A percentile compares a stretch with the other conserved stretches of the same genome.
phyloP scores from a whole-genome alignment of 805 yeast genomes.

The Tetrapisispora taiwanensis region DNA sequence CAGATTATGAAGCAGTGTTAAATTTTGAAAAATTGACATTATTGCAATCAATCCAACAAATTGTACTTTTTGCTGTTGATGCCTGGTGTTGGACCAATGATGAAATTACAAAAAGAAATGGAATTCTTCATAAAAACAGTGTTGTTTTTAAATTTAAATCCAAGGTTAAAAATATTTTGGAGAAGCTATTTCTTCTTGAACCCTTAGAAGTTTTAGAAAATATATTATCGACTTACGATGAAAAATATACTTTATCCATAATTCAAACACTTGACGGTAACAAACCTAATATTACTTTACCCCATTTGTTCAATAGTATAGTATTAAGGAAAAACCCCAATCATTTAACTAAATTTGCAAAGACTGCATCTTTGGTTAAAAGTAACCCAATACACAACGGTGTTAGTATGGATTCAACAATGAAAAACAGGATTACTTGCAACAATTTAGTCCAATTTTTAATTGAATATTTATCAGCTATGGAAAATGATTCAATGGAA shows the following conservation, averaged over 20 bases:
- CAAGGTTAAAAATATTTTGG: conserved; percentile 56
- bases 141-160: conserved; percentile 55
- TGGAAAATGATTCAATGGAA: conserved; percentile 68
- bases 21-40: conserved; percentile 42
- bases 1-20: conserved; percentile 34
- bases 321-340: conserved; percentile 19
- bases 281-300: conserved; percentile 62
- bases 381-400: conserved; percentile 2
- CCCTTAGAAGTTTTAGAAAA: conserved; percentile 65
- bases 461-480: conserved; percentile 47
- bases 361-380: conserved; percentile 8
- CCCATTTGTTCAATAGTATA: conserved; percentile 44
- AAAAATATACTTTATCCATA: conserved; percentile 21
- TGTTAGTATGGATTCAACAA: conserved; percentile 31
- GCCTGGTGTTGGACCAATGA: conserved; percentile 56
- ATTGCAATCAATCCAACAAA: conserved; percentile 53
- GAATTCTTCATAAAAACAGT: conserved; percentile 26
- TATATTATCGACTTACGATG: conserved; percentile 34
- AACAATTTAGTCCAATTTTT: conserved; percentile 42
- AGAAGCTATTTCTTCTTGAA: conserved; percentile 53
- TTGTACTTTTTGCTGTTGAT: conserved; percentile 42
- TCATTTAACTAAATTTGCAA: conserved; percentile 16
- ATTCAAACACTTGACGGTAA: conserved; percentile 76
- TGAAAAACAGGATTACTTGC: conserved; percentile 39
- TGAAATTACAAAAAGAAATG: conserved; percentile 6